Evolutionary conservation across 495 filamentous ascomycete species (phyloP), one percentile per base, ranked within the genome.

Genomic region (Podospora sp.): DNA sequence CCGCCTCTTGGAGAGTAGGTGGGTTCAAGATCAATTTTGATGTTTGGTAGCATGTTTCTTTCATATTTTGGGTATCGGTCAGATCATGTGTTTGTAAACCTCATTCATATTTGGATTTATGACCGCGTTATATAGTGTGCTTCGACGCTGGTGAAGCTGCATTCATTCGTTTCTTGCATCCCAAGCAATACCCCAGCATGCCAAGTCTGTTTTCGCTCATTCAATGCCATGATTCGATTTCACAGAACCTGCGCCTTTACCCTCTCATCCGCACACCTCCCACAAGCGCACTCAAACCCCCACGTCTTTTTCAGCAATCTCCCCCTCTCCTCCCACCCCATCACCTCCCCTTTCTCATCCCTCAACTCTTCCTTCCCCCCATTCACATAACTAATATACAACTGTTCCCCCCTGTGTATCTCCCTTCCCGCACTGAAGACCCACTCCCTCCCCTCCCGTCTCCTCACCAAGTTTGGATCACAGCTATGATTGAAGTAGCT

Each of bases 401-500:
- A n/a, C 56, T 59, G 56, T 16, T 59, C 56, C 16, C 56, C 56
- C 22, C 9, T 26, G 5, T 22, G 1, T 6, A 59, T 33, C 9
- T 59, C 56, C 26, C 56, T 27, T 5, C 22, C 26, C 2, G 56
- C 25, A 20, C 26, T 33, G n/a, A 59, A 59, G 25, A 59, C 56
- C 56, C 56, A 59, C 2, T 8, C 26, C 56, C 26, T 27, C 26
- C 56, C 56, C 6, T 20, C 11, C 56, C 56, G 3, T 1, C 9
- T 33, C 26, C 26, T 9, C 4, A 6, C 21, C 24, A 59, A n/a
- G 18, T 59, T 59, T 8, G 21, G 56, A 1, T 12, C 56, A 22
- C 56, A 59, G 24, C 24, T 29, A 27, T 59, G 56, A 27, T 59
- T 59, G 26, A 59, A 59, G 25, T 59, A 59, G 25, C 56, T 59